Conservation (phyloP, 2,329 filamentous ascomycete species). For the Colletotrichum gigasporum region DNA sequence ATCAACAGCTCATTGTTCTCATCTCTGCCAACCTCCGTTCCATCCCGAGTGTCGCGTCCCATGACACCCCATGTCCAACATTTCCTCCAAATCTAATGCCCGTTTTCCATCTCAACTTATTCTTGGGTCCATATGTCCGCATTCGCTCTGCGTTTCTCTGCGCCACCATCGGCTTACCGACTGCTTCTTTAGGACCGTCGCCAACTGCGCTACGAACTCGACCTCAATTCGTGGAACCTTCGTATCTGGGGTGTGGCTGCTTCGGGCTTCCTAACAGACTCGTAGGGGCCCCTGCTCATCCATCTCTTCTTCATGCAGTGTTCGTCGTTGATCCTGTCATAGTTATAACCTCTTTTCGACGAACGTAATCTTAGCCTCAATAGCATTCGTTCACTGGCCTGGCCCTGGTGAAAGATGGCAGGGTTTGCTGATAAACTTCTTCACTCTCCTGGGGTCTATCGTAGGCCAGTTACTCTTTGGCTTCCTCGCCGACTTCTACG, state of each 20-base stretch:
- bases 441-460: conserved; percentile 62
- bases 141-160: background rate
- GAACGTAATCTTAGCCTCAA: conserved; percentile 62
- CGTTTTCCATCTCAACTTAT: no score
- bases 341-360: conserved; percentile 65
- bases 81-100: no score
- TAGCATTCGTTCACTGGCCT: conserved; percentile 63
- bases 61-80: no score
- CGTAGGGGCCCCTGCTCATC: conserved; percentile 47
- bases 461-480: conserved; percentile 62
- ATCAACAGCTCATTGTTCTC: no score
- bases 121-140: no score
- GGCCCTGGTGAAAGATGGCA: conserved; percentile 52
- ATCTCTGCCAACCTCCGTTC: background rate
- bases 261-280: conserved; percentile 63
- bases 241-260: conserved; percentile 65
- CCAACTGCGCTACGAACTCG: conserved; percentile 62
- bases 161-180: background rate
- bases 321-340: background rate
- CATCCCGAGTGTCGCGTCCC: background rate
- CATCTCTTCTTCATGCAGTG: background rate
- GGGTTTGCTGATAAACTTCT: conserved; percentile 60
- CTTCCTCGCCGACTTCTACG: conserved; percentile 62
- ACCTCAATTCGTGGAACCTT: conserved; percentile 64
- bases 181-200: conserved; percentile 53